Base-by-base conservation (phyloP, 192 early-diverging fungal species). In the Umbelopsis sp. region DNA sequence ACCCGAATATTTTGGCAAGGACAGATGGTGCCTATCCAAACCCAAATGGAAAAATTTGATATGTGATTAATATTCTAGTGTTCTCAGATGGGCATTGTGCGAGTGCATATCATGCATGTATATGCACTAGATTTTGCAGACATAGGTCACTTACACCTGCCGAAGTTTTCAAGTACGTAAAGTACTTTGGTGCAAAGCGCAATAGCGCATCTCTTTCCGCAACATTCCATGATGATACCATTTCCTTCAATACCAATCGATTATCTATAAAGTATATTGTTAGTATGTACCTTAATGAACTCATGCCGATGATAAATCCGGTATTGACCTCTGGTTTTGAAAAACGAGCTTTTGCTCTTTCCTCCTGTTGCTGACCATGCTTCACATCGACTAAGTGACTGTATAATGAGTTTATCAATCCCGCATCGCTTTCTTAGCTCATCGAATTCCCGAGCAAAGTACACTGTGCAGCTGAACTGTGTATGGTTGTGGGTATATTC, bases 161-260 rank as follows among this genome's bases (percentile, higher is more conserved):
- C 2, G 88, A 84, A 46, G 88, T 79, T 5, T 90, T 86, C 86
- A 95, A 85, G 67, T 91, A 92, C 30, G 87, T 87, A 83, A 98
- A 98, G 69, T 98, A 98, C 49, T 89, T 88, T 46, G 95, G 94
- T 1, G 96, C 93, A 84, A 98, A 94, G 67, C 91, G 87, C 22
- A 92, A 74, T 44, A 98, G 85, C 6, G 91, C 92, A 49, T 94
- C 94, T 68, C 91, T 84, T 71, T 98, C 96, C 7, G 91, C 82
- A 70, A 87, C 83, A 20, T 86, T 88, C 87, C 88, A 92, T 15
- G 82, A 85, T 11, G 84, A 82, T 16, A 89, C 84, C 76, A 98
- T 86, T 74, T 97, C 85, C 78, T 98, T 98, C 64, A 97, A 78
- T 25, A 98, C 85, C 49, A 96, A 87, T 37, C 95, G 87, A 68